These are phyloP conservation scores for Phytophthora brassicae DNA, from an alignment of 352 stramenopile species.

Conservation along the genomic window DNA sequence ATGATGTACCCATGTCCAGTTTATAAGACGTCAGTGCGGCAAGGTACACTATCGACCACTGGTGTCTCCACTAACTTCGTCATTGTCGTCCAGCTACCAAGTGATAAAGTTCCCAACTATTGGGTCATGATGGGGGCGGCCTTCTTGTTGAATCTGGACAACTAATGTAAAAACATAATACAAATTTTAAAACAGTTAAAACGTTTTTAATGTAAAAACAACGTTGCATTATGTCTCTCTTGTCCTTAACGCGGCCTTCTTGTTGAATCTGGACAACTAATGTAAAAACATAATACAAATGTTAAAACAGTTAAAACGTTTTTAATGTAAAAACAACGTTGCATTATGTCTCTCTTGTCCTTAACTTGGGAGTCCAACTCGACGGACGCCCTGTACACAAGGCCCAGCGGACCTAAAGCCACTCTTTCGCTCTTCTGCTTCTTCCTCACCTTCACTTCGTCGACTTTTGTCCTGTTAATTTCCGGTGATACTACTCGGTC, in stretches of 20 bases:
- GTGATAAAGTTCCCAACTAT: slow-evolving; percentile 76
- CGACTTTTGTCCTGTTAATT: slow-evolving; percentile 22
- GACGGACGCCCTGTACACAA: slow-evolving; percentile 32
- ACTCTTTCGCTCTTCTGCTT: slow-evolving; percentile 4
- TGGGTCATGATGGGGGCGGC: slow-evolving; percentile 94
- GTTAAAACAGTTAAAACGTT: no score
- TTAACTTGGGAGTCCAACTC: slow-evolving; percentile 32
- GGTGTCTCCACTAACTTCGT: slow-evolving; percentile 95
- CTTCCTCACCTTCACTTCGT: not conserved
- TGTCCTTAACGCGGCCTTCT: slow-evolving; percentile 71
- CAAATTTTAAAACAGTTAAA: no score
- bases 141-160: slow-evolving; percentile 92
- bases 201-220: slow-evolving; percentile 46
- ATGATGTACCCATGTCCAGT: slow-evolving; percentile 90
- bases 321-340: slow-evolving; percentile 42
- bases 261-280: slow-evolving; percentile 91
- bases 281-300: no score
- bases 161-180: no score
- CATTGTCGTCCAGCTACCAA: slow-evolving; percentile 90
- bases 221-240: slow-evolving; percentile 40
- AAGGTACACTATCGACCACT: slow-evolving; percentile 91
- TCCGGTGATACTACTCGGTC: slow-evolving; percentile 37
- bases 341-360: slow-evolving; percentile 40
- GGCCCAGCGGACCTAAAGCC: no score
- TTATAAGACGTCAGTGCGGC: slow-evolving; percentile 94